Percentiles rank a stretch among this genome's conserved stretches.
phyloP scores from a whole-genome alignment of 75 land plant species.

The Ceratopteris richardii region DNA sequence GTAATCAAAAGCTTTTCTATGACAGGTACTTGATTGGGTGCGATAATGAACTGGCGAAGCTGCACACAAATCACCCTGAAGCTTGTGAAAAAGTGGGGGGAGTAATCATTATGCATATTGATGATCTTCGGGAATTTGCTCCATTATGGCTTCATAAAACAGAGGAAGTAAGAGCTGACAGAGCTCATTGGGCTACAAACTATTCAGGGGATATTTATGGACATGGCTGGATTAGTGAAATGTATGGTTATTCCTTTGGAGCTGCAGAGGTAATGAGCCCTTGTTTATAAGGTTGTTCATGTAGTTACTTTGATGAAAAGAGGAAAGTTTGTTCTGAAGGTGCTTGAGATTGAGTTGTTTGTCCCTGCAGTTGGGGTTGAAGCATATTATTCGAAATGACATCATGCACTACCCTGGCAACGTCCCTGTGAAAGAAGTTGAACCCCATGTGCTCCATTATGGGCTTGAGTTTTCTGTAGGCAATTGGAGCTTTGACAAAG shows the following conservation, averaged over 20 bases:
- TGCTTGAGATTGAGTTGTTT: too few relatives aligned
- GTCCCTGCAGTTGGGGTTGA: slow-evolving; percentile 52
- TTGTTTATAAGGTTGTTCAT: too few relatives aligned
- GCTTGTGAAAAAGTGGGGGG: slow-evolving; percentile 97
- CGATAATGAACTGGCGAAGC: slow-evolving; percentile 76
- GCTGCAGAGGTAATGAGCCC: slow-evolving; percentile 99
- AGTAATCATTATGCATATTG: slow-evolving; percentile 90
- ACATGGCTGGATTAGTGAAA: slow-evolving; percentile 97
- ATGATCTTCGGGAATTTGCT: slow-evolving; percentile 80
- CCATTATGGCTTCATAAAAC: slow-evolving; percentile 85
- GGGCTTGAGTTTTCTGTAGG: slow-evolving; percentile 70
- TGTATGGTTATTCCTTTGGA: slow-evolving; percentile 98
- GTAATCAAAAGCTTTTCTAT: too few relatives aligned
- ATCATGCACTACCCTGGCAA: slow-evolving; percentile 90
- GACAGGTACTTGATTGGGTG: slow-evolving; percentile 93
- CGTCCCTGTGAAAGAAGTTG: slow-evolving; percentile 46
- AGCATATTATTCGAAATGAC: slow-evolving; percentile 51
- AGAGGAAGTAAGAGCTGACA: slow-evolving; percentile 92
- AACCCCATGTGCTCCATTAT: slow-evolving; percentile 80
- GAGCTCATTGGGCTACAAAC: slow-evolving; percentile 72
- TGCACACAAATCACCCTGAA: slow-evolving; percentile 81
- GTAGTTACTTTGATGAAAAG: too few relatives aligned
- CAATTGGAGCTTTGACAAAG: slow-evolving; percentile 85
- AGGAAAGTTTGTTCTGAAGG: too few relatives aligned
- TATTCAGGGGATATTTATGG: slow-evolving; percentile 79